A percentile compares a stretch with the other conserved stretches of the same genome.
These are phyloP conservation scores for Candida loeiensis DNA, from an alignment of 805 yeast species.

Conservation along the genomic window DNA sequence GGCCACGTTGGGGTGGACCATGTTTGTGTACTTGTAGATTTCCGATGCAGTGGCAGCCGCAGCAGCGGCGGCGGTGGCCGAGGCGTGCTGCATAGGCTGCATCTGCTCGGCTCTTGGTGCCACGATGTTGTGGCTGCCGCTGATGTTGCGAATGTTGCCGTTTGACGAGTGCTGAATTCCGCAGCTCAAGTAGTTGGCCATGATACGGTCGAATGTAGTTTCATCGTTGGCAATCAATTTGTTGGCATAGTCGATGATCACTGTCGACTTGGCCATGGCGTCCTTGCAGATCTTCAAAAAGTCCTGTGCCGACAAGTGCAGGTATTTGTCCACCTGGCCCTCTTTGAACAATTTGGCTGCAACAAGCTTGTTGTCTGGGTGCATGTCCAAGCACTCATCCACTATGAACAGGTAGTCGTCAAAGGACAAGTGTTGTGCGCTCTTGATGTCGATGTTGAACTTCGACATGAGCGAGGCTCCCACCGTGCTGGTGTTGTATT, in stretches of 20 bases:
- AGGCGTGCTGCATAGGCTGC: constrained; percentile 2
- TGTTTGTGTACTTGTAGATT: constrained; percentile 8
- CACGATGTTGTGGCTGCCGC: constrained; percentile 7
- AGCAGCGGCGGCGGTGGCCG: constrained; percentile 6
- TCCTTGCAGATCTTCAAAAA: constrained; percentile 14
- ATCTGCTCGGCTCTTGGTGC: constrained; percentile 1
- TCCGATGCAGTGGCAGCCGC: constrained; percentile 4
- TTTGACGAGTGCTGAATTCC: constrained; percentile 24
- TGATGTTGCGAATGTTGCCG: constrained; percentile 11
- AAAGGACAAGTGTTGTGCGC: constrained; percentile 19
- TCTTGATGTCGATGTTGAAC: constrained; percentile 18
- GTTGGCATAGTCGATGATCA: constrained; percentile 61
- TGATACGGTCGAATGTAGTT: constrained; percentile 39
- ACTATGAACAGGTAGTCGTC: constrained; percentile 26
- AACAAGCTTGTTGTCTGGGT: constrained; percentile 32
- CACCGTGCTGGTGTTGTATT: constrained; percentile 3
- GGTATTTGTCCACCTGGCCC: constrained; percentile 17
- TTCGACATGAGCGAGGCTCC: constrained; percentile 12
- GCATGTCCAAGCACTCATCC: constrained; percentile 28
- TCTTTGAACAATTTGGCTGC: constrained; percentile 21
- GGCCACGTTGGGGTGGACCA: constrained; percentile 42
- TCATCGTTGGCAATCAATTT: constrained; percentile 51
- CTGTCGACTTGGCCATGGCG: constrained; percentile 17
- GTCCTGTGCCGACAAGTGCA: constrained; percentile 19
- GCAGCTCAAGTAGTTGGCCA: constrained; percentile 35